A percentile compares a stretch with the other conserved stretches of the same genome.
These are phyloP conservation scores for Globisporangium spiculum DNA, from an alignment of 352 stramenopile species.

Conservation along the genomic window DNA sequence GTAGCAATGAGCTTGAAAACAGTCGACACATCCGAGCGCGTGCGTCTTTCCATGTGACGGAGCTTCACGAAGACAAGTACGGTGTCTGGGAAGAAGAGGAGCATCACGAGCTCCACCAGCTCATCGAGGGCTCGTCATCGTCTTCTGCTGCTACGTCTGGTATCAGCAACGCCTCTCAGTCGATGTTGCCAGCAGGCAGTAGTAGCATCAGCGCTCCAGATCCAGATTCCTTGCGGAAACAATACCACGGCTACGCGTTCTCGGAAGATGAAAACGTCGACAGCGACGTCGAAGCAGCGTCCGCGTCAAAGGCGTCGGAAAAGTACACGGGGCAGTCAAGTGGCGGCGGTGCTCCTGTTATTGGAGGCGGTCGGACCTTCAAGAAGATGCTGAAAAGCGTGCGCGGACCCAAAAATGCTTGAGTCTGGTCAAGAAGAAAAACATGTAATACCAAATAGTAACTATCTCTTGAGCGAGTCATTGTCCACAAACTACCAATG, in stretches of 20 bases:
- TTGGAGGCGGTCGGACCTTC: constrained; percentile 25
- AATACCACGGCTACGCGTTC: constrained; percentile 80
- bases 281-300: constrained; percentile 56
- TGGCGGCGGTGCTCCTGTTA: constrained; percentile 9
- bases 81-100: constrained; percentile 10
- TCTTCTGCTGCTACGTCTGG: background rate
- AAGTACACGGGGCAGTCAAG: constrained; percentile 14
- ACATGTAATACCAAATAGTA: too few relatives aligned
- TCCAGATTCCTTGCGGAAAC: constrained; percentile 15
- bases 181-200: background rate
- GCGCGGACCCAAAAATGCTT: constrained; percentile 64
- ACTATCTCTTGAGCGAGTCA: too few relatives aligned
- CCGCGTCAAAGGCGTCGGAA: constrained; percentile 19
- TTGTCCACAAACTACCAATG: too few relatives aligned
- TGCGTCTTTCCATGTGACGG: constrained; percentile 46
- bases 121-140: constrained; percentile 9
- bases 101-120: constrained; percentile 7
- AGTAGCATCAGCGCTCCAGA: background rate
- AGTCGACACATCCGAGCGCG: constrained; percentile 47
- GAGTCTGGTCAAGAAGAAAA: constrained; percentile 1
- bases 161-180: background rate
- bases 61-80: constrained; percentile 14
- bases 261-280: constrained; percentile 76
- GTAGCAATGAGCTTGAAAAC: constrained; percentile 16
- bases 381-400: constrained; percentile 85